Evolutionary conservation across 1,139 yeast genomes (phyloP).

Genomic region (Hansenula anomala): DNA sequence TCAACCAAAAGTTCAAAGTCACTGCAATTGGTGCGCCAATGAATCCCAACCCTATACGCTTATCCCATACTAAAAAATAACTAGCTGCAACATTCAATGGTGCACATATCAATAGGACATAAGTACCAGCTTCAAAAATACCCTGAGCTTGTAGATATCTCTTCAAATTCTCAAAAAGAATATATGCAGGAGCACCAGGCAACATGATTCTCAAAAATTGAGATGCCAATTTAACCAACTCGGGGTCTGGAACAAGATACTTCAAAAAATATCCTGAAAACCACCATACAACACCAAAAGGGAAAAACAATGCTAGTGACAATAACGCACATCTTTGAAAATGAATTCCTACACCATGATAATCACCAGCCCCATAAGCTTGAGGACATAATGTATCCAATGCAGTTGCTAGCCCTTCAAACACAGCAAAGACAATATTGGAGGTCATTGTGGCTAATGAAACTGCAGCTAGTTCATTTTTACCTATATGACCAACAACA

Average conservation of each 20-base stretch:
- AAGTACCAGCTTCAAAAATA: slow-evolving; percentile 85
- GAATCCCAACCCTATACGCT: slow-evolving; percentile 54
- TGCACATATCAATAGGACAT: slow-evolving; percentile 70
- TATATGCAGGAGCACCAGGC: slow-evolving; percentile 81
- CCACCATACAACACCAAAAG: slow-evolving; percentile 65
- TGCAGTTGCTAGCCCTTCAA: slow-evolving; percentile 86
- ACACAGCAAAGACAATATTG: slow-evolving; percentile 75
- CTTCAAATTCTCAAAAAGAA: slow-evolving; percentile 77
- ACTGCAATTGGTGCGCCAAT: slow-evolving; percentile 74
- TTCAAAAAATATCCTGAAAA: slow-evolving; percentile 50
- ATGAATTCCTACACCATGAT: slow-evolving; percentile 53
- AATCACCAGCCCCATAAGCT: slow-evolving; percentile 71
- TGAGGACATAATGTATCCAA: slow-evolving; percentile 86
- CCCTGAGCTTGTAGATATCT: slow-evolving; percentile 89
- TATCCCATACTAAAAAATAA: slow-evolving; percentile 76
- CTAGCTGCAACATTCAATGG: slow-evolving; percentile 72
- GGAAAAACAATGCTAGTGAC: slow-evolving; percentile 50
- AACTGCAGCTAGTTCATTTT: slow-evolving; percentile 70
- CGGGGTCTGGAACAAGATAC: slow-evolving; percentile 50
- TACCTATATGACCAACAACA: slow-evolving; percentile 72
- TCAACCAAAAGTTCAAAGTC: slow-evolving; percentile 65
- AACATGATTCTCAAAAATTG: slow-evolving; percentile 60
- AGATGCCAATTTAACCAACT: slow-evolving; percentile 61
- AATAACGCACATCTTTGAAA: slow-evolving; percentile 61
- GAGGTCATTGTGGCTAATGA: slow-evolving; percentile 87